These are phyloP conservation scores for Beta corolliflora DNA, from an alignment of 179 eudicot genomes.

Conservation along the genomic window DNA sequence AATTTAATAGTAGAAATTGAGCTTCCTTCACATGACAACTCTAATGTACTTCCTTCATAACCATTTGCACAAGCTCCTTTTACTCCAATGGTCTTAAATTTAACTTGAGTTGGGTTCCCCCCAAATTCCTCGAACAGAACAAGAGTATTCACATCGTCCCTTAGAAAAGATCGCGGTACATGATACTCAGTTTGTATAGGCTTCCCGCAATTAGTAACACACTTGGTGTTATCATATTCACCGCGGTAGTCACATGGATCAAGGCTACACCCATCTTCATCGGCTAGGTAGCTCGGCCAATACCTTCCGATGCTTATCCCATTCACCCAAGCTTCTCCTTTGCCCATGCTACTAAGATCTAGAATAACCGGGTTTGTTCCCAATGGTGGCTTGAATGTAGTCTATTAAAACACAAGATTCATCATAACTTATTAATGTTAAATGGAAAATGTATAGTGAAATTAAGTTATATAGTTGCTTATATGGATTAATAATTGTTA, in stretches of 20 bases:
- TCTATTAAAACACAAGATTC: constrained; percentile 9
- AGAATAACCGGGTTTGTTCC: constrained; percentile 38
- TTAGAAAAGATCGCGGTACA: constrained; percentile 34
- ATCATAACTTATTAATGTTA: too few species aligned
- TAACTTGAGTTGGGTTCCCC: constrained; percentile 36
- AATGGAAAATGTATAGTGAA: background rate
- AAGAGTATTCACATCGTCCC: constrained; percentile 27
- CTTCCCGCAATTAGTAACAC: constrained; percentile 31
- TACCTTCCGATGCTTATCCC: constrained; percentile 36
- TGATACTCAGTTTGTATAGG: constrained; percentile 36
- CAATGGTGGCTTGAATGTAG: constrained; percentile 34
- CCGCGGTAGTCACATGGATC: constrained; percentile 37
- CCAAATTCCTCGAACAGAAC: constrained; percentile 41
- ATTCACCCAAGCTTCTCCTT: constrained; percentile 42
- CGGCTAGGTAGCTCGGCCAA: constrained; percentile 28
- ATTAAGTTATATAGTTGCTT: background rate
- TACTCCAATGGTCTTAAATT: constrained; percentile 26
- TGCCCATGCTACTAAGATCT: constrained; percentile 38
- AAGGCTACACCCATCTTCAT: constrained; percentile 25
- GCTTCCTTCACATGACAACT: constrained; percentile 36
- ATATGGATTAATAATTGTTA: background rate
- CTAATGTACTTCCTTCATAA: constrained; percentile 30
- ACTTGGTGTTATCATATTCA: constrained; percentile 26
- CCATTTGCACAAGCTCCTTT: constrained; percentile 36
- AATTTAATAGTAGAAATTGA: constrained; percentile 28